Conservation (phyloP, 2,329 filamentous ascomycete genomes). For the Penicillium carneum region DNA sequence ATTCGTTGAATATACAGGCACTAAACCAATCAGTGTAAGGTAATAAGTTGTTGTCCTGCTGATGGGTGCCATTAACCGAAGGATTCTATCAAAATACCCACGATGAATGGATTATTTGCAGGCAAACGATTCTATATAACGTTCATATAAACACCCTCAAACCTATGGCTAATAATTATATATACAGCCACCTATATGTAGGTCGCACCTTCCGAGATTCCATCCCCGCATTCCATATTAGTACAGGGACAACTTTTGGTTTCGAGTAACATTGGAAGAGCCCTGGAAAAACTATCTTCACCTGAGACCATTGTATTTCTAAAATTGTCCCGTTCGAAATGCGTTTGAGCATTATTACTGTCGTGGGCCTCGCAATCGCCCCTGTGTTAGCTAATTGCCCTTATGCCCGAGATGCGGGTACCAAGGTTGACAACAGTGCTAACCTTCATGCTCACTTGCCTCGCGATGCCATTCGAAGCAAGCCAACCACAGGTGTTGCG, state of each 20-base stretch:
- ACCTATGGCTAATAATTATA: not conserved
- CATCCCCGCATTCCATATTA: not conserved
- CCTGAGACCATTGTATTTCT: not conserved
- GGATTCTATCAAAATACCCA: not conserved
- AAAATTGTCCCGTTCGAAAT: not conserved
- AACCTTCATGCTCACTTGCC: not conserved
- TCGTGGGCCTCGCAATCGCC: not conserved
- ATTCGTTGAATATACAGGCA: not conserved
- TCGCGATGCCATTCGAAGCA: not conserved
- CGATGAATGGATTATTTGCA: not conserved
- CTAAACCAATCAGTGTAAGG: not conserved
- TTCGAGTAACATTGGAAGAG: not conserved
- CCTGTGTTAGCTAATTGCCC: constrained; percentile 8
- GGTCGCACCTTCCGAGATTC: not conserved
- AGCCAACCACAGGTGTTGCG: too few relatives aligned
- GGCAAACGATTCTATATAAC: not conserved
- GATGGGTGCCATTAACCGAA: not conserved
- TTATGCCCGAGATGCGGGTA: not conserved
- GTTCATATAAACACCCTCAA: not conserved
- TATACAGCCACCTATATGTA: not conserved
- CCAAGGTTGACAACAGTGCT: not conserved
- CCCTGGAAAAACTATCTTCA: too few relatives aligned
- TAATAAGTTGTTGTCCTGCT: not conserved
- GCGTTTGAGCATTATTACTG: not conserved
- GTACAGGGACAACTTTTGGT: not conserved